Conservation (phyloP, 2,329 filamentous ascomycete genomes). For the Aspergillus tamarii region DNA sequence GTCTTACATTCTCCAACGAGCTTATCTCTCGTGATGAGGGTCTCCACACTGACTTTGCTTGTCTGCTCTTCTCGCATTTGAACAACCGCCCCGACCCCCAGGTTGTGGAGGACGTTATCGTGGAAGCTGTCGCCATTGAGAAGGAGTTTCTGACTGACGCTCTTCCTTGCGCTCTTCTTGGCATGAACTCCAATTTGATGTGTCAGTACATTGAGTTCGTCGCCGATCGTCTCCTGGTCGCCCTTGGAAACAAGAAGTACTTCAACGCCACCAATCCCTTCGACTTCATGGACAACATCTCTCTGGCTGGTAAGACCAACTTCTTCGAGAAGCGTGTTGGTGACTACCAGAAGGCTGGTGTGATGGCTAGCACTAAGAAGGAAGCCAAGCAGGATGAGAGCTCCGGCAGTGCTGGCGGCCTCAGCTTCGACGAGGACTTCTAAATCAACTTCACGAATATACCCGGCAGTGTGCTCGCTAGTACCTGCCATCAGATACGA, state of each 20-base stretch:
- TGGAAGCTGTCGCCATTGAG: conserved; percentile 91
- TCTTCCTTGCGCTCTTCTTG: conserved; percentile 86
- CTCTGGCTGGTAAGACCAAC: conserved; percentile 98
- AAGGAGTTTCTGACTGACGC: conserved; percentile 98
- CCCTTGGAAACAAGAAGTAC: conserved; percentile 90
- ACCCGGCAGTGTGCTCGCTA: conserved; percentile 21
- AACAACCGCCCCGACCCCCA: conserved; percentile 86
- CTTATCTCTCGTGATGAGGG: conserved; percentile 99
- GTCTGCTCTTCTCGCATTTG: conserved; percentile 94
- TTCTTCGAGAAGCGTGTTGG: conserved; percentile 99
- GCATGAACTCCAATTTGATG: conserved; percentile 98
- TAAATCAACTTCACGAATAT: conserved; percentile 54
- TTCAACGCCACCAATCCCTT: conserved; percentile 96
- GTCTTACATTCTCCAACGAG: conserved; percentile 98
- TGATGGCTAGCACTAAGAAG: conserved; percentile 91
- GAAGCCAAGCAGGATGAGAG: conserved; percentile 54
- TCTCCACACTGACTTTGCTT: conserved; percentile 98
- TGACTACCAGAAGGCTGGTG: conserved; percentile 99
- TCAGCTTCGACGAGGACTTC: conserved; percentile 96
- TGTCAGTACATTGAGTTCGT: conserved; percentile 99
- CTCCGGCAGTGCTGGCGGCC: conserved; percentile 63
- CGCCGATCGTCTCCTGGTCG: conserved; percentile 88
- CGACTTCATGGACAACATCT: conserved; percentile 99
- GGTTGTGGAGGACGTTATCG: conserved; percentile 83
- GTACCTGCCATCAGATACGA: conserved; percentile 26